Evolutionary conservation across 1,139 yeast genomes (phyloP), one percentile per base, ranked within the genome.

Genomic region (Candida pseudoviswanathii): DNA sequence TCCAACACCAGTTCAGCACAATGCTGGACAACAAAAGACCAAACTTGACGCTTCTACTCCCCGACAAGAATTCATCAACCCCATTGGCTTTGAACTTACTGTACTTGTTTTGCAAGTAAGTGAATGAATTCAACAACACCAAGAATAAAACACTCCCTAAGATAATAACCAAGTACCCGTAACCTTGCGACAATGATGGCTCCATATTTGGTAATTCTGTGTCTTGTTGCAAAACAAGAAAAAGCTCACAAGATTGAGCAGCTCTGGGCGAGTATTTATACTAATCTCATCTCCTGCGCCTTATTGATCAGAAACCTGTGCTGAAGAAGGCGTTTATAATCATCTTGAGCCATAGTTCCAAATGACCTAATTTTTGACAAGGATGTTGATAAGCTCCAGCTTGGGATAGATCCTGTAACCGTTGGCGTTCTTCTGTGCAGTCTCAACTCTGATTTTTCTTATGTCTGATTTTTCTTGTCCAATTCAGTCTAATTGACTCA

Each of bases 1-100:
- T 60, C 72, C 75, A 70, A 4, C 73, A 68, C 77, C 77, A 72
- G 36, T 68, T 63, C 21, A 71, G 65, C 11, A 71, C 63, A 48
- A 72, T 67, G 5, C 72, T 68, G 45, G 68, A 65, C 30, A 67
- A 59, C 44, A 70, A 58, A 16, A 72, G 57, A 9, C 72, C 74
- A 43, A 67, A 60, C 5, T 69, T 66, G 26, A 71, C 64, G 33
- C 65, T 60, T 54, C 76, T 61, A 8, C 67, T 59, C n/a, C 75
- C 71, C 2, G 75, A 64, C 4, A 69, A 67, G 55, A 71, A 71
- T 54, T 70, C 73, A 51, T 71, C 77, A 4, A 67, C 65, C 41
- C 61, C 60, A 37, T 60, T 59, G 4, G 71, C 60, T 36, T 66
- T 63, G 41, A 55, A 55, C 22, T 48, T 55, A 39, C 68, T 62